These are phyloP conservation scores for Crithidia thermophila DNA, from an alignment of 208 protist genomes.

Conservation along the genomic window DNA sequence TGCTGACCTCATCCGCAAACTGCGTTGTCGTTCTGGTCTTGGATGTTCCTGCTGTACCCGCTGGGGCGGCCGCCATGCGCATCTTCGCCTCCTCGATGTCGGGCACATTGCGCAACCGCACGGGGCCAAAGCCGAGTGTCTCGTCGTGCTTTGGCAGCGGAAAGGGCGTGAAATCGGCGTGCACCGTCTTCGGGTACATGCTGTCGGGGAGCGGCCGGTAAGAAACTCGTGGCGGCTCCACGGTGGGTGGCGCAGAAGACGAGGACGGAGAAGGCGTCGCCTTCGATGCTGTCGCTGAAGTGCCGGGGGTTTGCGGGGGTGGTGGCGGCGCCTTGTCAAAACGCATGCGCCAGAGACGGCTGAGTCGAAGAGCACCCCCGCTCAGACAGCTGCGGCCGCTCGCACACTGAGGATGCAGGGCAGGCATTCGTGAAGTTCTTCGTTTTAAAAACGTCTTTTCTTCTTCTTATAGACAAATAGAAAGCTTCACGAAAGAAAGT, in stretches of 20 bases:
- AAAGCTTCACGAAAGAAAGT: too few species aligned
- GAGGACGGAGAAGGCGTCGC: background rate
- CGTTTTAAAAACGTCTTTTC: too few species aligned
- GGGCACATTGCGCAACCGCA: conserved; percentile 76
- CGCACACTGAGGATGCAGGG: background rate
- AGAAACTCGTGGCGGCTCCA: conserved; percentile 17
- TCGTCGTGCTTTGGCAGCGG: conserved; percentile 85
- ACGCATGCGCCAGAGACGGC: conserved; percentile 35
- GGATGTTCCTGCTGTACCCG: background rate
- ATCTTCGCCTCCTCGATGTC: conserved; percentile 62
- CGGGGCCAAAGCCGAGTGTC: conserved; percentile 76
- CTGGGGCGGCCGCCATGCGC: conserved; percentile 26
- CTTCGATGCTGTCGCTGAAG: background rate
- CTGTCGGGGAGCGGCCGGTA: conserved; percentile 49
- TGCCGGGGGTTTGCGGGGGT: background rate
- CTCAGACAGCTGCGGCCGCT: background rate
- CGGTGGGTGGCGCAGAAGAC: background rate
- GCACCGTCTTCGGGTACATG: conserved; percentile 73
- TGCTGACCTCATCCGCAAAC: background rate
- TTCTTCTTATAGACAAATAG: background rate
- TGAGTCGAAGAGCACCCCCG: conserved; percentile 3
- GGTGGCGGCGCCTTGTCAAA: conserved; percentile 35
- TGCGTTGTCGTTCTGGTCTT: background rate
- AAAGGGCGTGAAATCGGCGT: conserved; percentile 77
- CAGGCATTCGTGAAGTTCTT: background rate